phyloP scores from a whole-genome alignment of 148 eudicot genomes.

The Nyssa sinensis region DNA sequence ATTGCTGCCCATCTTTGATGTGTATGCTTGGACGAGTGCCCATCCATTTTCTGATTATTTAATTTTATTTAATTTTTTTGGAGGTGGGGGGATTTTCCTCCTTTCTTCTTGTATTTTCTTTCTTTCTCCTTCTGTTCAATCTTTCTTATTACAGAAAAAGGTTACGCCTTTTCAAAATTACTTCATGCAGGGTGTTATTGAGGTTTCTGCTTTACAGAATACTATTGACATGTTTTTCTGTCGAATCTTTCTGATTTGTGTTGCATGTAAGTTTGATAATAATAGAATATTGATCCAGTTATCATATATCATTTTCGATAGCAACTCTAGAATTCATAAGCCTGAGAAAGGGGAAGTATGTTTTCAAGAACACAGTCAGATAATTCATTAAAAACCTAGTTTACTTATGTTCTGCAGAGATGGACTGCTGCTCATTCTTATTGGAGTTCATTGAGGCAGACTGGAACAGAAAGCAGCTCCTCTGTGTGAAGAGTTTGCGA shows the following conservation, averaged over 20 bases:
- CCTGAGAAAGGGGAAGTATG: background rate
- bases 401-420: background rate
- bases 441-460: slow-evolving; percentile 1
- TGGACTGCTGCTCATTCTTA: background rate
- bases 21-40: too few species aligned
- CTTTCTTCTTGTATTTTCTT: too few species aligned
- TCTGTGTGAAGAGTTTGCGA: background rate
- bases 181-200: background rate
- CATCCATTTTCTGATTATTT: too few species aligned
- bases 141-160: too few species aligned
- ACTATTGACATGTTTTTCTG: background rate
- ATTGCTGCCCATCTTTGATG: too few species aligned
- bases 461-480: background rate
- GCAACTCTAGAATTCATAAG: background rate
- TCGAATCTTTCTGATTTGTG: background rate
- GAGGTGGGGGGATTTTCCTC: too few species aligned
- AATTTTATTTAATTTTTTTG: too few species aligned
- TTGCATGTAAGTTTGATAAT: background rate
- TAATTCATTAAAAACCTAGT: background rate
- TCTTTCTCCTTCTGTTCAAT: too few species aligned
- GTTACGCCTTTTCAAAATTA: too few species aligned
- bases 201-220: background rate
- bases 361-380: background rate
- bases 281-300: background rate
- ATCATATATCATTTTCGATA: background rate